Conservation (phyloP, 495 filamentous ascomycete genomes). For the Gamarada debralockiae region DNA sequence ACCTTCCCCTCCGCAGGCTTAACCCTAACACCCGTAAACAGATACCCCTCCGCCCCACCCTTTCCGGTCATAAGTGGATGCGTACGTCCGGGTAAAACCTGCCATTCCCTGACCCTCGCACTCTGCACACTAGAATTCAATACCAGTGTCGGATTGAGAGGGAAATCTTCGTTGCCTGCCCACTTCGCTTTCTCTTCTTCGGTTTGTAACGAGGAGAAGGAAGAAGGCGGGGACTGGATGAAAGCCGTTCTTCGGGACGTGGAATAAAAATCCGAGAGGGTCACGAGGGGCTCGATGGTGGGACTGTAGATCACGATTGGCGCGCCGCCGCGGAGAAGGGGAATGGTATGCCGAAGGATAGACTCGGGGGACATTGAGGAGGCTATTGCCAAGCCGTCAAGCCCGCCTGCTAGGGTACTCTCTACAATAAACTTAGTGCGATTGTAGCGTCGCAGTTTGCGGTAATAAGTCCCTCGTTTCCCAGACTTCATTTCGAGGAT, state of each 20-base stretch:
- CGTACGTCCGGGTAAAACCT: slow-evolving; percentile 87
- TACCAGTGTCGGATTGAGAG: slow-evolving; percentile 76
- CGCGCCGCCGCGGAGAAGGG: slow-evolving; percentile 77
- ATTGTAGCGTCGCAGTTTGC: slow-evolving; percentile 81
- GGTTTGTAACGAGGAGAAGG: slow-evolving; percentile 10
- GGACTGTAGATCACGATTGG: slow-evolving; percentile 82
- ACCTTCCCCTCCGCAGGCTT: slow-evolving; percentile 73
- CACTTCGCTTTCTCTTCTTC: slow-evolving; percentile 40
- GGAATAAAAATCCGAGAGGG: slow-evolving; percentile 75
- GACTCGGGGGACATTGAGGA: slow-evolving; percentile 74
- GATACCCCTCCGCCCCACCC: slow-evolving; percentile 85
- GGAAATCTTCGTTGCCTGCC: slow-evolving; percentile 64
- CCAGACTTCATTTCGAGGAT: slow-evolving; percentile 66
- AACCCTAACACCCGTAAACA: slow-evolving; percentile 81
- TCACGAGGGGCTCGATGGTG: slow-evolving; percentile 68
- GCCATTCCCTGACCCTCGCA: slow-evolving; percentile 70
- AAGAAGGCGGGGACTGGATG: slow-evolving; percentile 31
- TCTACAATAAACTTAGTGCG: slow-evolving; percentile 63
- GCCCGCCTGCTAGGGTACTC: slow-evolving; percentile 67
- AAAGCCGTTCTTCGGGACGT: slow-evolving; percentile 72
- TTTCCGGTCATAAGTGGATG: slow-evolving; percentile 88
- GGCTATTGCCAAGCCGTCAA: slow-evolving; percentile 79
- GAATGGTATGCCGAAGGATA: slow-evolving; percentile 68
- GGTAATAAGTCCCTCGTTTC: slow-evolving; percentile 75
- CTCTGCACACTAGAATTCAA: slow-evolving; percentile 79